Percentiles rank a stretch among this genome's conserved stretches.
phyloP scores from a whole-genome alignment of 257 asterid genomes.

The Ophiorrhiza pumila region DNA sequence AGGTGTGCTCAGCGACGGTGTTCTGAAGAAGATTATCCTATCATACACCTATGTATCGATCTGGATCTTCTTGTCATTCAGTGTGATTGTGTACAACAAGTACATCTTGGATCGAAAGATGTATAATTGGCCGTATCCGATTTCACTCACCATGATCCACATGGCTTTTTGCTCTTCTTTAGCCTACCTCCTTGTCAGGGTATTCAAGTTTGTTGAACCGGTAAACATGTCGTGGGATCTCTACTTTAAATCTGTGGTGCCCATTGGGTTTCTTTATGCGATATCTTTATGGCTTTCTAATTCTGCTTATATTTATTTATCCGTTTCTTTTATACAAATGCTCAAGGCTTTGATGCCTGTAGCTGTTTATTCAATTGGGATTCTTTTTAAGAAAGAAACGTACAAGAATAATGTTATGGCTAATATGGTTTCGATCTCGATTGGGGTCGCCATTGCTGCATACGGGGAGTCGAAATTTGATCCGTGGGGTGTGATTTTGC shows the following conservation, averaged over 20 bases:
- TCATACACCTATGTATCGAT: slow-evolving; percentile 58
- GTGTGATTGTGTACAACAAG: slow-evolving; percentile 72
- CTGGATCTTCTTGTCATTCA: slow-evolving; percentile 67
- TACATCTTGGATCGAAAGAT: slow-evolving; percentile 64
- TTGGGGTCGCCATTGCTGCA: slow-evolving; percentile 73
- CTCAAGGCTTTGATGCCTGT: slow-evolving; percentile 74
- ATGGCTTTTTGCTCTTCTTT: slow-evolving; percentile 63
- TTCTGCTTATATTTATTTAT: slow-evolving; percentile 65
- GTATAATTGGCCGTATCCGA: slow-evolving; percentile 74
- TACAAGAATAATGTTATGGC: slow-evolving; percentile 53
- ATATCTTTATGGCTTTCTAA: slow-evolving; percentile 63
- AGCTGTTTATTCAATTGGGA: slow-evolving; percentile 58
- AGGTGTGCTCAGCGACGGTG: slow-evolving; percentile 52
- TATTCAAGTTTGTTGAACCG: slow-evolving; percentile 58
- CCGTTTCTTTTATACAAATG: slow-evolving; percentile 72
- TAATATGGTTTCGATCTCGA: slow-evolving; percentile 63
- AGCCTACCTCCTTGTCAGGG: slow-evolving; percentile 50
- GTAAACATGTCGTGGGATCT: slow-evolving; percentile 61
- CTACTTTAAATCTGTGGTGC: slow-evolving; percentile 59
- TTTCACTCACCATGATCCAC: slow-evolving; percentile 71
- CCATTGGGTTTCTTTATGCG: slow-evolving; percentile 56
- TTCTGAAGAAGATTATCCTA: slow-evolving; percentile 54
- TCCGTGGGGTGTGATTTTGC: slow-evolving; percentile 57
- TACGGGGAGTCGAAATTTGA: slow-evolving; percentile 69
- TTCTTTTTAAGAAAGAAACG: slow-evolving; percentile 38